Percentiles rank a stretch among this genome's conserved stretches.
These are phyloP conservation scores for Cladorrhinum sp. DNA, from an alignment of 2,329 filamentous ascomycete species.

Conservation along the genomic window DNA sequence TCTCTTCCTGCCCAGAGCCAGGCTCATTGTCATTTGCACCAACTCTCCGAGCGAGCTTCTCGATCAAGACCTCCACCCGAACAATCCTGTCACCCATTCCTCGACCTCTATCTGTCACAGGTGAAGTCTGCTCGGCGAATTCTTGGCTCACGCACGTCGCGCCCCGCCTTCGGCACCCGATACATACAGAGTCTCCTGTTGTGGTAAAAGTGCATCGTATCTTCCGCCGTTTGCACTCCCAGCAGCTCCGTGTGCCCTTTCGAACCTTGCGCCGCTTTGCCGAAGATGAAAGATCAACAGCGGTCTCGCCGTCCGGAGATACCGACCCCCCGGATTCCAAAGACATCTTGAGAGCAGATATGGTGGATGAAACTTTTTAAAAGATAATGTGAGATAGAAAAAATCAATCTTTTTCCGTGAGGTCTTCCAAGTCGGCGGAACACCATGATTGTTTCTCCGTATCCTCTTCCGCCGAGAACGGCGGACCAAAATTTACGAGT, in stretches of 20 bases:
- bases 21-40: neutral
- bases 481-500: no score
- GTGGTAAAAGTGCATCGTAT: slow-evolving; percentile 46
- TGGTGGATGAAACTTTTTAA: no score
- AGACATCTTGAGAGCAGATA: no score
- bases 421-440: no score
- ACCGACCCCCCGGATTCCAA: no score
- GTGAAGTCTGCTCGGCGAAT: slow-evolving; percentile 33
- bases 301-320: no score
- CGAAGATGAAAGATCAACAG: no score
- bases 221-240: slow-evolving; percentile 57
- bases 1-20: no score
- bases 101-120: slow-evolving; percentile 4
- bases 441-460: no score
- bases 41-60: slow-evolving; percentile 16
- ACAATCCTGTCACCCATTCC: slow-evolving; percentile 21
- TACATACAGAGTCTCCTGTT: slow-evolving; percentile 39
- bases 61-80: slow-evolving; percentile 20
- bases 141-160: slow-evolving; percentile 48
- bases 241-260: slow-evolving; percentile 57
- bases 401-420: no score
- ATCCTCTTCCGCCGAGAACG: no score
- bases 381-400: no score
- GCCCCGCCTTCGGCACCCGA: slow-evolving; percentile 45
- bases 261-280: slow-evolving; percentile 33